A percentile compares a stretch with the other conserved stretches of the same genome.
Conservation (phyloP, 73 alveolate genomes). For the Symbiodinium natans region DNA sequence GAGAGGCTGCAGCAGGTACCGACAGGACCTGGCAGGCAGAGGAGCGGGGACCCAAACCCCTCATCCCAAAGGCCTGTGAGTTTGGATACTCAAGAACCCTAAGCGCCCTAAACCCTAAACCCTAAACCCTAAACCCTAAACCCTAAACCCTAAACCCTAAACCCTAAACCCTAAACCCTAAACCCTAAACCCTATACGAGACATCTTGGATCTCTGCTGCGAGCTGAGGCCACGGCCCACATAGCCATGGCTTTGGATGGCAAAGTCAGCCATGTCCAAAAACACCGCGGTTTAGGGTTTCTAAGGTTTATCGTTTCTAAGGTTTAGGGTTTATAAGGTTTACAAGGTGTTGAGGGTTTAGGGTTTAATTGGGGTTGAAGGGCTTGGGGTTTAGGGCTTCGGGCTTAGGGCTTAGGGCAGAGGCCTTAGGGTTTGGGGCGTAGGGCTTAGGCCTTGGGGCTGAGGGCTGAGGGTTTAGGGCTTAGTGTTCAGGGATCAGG, state of each 20-base stretch:
- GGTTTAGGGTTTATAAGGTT: too few relatives aligned
- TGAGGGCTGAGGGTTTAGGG: too few relatives aligned
- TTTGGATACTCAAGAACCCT: neutral
- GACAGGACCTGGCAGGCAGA: neutral
- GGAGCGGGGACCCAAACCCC: too few relatives aligned
- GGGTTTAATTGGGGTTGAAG: too few relatives aligned
- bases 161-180: neutral
- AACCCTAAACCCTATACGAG: neutral
- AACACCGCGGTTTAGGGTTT: neutral
- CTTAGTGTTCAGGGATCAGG: too few relatives aligned
- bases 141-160: neutral
- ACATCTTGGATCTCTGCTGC: neutral
- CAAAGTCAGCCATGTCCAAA: neutral
- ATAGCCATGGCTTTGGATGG: slow-evolving; percentile 5
- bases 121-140: too few relatives aligned
- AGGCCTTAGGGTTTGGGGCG: too few relatives aligned
- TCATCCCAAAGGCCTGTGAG: neutral
- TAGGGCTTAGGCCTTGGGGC: too few relatives aligned
- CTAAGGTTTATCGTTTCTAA: too few relatives aligned
- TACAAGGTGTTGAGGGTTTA: too few relatives aligned
- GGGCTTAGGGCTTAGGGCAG: too few relatives aligned
- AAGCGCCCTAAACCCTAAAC: neutral
- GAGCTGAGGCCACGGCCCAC: neutral
- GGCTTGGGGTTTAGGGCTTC: too few relatives aligned
- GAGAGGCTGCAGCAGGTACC: neutral